Evolutionary conservation across 202 grass and related monocot genomes (phyloP).

Genomic region (Schoenoplectus triqueter): DNA sequence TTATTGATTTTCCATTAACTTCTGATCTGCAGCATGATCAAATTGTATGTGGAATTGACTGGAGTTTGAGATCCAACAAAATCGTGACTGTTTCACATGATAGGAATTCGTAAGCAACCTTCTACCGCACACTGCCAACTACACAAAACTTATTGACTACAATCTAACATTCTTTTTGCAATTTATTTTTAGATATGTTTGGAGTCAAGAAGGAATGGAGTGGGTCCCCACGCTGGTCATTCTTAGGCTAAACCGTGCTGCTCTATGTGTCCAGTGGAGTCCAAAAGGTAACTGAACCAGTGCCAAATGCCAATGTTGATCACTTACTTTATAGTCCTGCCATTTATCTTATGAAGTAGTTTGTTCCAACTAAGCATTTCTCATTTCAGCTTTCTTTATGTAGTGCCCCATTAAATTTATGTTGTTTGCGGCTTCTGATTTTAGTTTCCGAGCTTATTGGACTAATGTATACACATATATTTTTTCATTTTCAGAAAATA

Average conservation of each 20-base stretch:
- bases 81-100: conserved; percentile 99
- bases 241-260: conserved; percentile 96
- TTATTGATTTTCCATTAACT: neutral
- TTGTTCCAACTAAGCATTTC: neutral
- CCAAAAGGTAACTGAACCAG: conserved; percentile 67
- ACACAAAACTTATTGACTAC: neutral
- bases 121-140: neutral
- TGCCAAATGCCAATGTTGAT: conserved; percentile 17
- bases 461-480: conserved; percentile 21
- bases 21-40: conserved; percentile 76
- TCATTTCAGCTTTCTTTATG: conserved; percentile 14
- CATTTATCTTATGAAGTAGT: conserved; percentile 1
- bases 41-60: conserved; percentile 97
- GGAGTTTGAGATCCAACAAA: conserved; percentile 87
- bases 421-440: conserved; percentile 9
- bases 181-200: conserved; percentile 75
- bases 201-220: conserved; percentile 91
- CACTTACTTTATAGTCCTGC: neutral
- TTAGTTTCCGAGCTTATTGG: conserved; percentile 16
- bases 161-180: neutral
- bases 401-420: conserved; percentile 6
- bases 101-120: conserved; percentile 84
- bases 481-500: conserved; percentile 77
- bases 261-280: conserved; percentile 96
- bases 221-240: conserved; percentile 97